Base-by-base conservation (phyloP, 1,139 yeast genomes). In the Scheffersomyces insectosa region DNA sequence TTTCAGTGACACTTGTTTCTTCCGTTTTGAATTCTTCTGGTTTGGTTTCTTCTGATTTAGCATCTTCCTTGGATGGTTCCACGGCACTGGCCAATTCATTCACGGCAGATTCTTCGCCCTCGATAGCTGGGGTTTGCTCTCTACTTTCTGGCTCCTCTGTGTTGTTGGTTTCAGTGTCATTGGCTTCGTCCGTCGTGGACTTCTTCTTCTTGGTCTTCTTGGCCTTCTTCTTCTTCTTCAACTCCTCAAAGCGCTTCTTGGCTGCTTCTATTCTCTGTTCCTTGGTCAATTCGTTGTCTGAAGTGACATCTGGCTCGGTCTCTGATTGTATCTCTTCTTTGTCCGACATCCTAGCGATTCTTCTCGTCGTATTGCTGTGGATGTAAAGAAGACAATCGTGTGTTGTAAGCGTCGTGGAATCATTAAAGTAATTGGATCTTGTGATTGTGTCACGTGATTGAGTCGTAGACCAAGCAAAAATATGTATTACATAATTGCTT, bases 191-290 rank as follows among this genome's bases (percentile, higher is more conserved):
- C 14, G 31, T 33, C 13, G 39, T 10, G 27, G 41, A 43, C 23
- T 43, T 45, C 46, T 48, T 44, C 52, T 44, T 50, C 36, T 42
- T 46, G 50, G 41, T 48, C 50, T 39, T 47, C 55, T 45, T 55
- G 66, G 71, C 70, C 62, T 77, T 78, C 60, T 78, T 78, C 61
- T 79, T 77, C 68, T 78, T 80, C 70, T 83, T 82, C 69, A 82
- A 65, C 50, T 81, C 84, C 48, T 82, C 86, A 52, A 75, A 80
- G 59, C 79, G 76, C 65, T 80, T 81, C 55, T 82, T 74, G 11
- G 88, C 88, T 1, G 82, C 82, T 47, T 82, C 86, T 40, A 83
- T 66, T 59, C 81, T 73, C 54, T 80, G 84, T 45, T 79, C 83
- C 49, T 79, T 77, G 39, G 60, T 56, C 47, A 67, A 59, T 49